phyloP scores from a whole-genome alignment of 139 green algal species.

The Chlamydomonas sphaeroides region DNA sequence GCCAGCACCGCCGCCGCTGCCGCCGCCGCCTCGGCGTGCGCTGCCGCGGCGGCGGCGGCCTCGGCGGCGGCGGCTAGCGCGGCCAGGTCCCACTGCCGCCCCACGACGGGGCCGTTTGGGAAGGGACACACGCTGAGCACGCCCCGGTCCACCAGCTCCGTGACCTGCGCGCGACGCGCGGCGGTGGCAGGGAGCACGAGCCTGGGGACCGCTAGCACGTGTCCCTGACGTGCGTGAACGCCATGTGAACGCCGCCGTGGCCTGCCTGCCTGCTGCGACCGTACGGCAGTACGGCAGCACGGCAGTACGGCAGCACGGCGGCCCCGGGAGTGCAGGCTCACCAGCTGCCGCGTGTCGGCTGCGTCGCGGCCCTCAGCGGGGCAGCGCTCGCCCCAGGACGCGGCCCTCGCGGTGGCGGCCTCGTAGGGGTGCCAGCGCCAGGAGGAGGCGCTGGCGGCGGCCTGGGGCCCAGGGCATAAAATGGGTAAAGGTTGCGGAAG shows the following conservation, averaged over 20 bases:
- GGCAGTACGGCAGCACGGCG: too few relatives aligned
- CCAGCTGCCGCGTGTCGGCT: conserved; percentile 32
- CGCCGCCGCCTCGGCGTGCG: not conserved
- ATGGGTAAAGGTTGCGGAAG: too few relatives aligned
- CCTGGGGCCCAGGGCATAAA: conserved; percentile 23
- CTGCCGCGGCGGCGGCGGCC: not conserved
- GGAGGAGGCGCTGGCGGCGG: conserved; percentile 2
- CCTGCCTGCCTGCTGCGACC: too few relatives aligned
- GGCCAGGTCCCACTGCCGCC: conserved; percentile 14
- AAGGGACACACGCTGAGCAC: conserved; percentile 32
- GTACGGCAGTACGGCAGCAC: too few relatives aligned
- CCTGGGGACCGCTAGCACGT: too few relatives aligned
- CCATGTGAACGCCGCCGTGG: too few relatives aligned
- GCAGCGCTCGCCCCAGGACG: conserved; percentile 23
- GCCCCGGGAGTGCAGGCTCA: too few relatives aligned
- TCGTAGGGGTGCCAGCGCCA: conserved; percentile 52
- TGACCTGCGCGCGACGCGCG: too few relatives aligned
- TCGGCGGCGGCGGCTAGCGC: not conserved
- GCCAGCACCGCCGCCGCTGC: too few relatives aligned
- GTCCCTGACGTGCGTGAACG: too few relatives aligned
- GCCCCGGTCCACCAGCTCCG: conserved; percentile 41
- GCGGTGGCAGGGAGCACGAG: too few relatives aligned
- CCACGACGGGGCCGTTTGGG: conserved; percentile 6
- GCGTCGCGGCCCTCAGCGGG: conserved; percentile 25
- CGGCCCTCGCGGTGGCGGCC: conserved; percentile 16